A percentile compares a stretch with the other conserved stretches of the same genome.
Evolutionary conservation across 768 basidiomycete genomes (phyloP).

Genomic region (Leccinum longicurvipes): DNA sequence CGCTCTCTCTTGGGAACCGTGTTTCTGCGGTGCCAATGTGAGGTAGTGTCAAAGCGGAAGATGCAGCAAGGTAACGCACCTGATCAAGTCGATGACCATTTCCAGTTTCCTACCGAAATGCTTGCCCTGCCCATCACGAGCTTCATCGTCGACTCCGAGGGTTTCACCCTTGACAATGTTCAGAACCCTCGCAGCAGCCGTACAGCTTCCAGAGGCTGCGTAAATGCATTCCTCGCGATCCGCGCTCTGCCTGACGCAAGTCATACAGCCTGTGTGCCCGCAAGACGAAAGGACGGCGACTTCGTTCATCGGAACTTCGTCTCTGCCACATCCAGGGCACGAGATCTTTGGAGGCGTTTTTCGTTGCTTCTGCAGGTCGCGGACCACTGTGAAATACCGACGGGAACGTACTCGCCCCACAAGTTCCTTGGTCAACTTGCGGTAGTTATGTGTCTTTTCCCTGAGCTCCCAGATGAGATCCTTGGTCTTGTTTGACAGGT

Average conservation of each 20-base stretch:
- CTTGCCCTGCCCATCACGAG: conserved; percentile 65
- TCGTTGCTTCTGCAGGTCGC: conserved; percentile 78
- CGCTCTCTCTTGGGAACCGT: conserved; percentile 72
- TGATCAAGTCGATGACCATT: conserved; percentile 70
- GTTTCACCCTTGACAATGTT: conserved; percentile 81
- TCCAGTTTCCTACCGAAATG: conserved; percentile 85
- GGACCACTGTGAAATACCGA: conserved; percentile 89
- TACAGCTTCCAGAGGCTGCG: conserved; percentile 63
- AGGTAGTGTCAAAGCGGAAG: neutral
- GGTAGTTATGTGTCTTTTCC: conserved; percentile 83
- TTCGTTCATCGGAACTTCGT: conserved; percentile 58
- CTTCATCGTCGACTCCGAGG: conserved; percentile 75
- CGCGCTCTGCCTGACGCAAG: conserved; percentile 70
- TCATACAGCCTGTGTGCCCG: conserved; percentile 81
- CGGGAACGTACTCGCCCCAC: conserved; percentile 86
- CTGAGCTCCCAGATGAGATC: conserved; percentile 77
- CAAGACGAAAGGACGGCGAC: conserved; percentile 88
- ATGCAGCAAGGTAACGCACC: conserved; percentile 41
- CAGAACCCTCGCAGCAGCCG: conserved; percentile 73
- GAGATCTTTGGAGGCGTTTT: conserved; percentile 54
- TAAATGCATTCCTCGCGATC: conserved; percentile 81
- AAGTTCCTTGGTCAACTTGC: conserved; percentile 82
- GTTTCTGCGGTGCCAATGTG: conserved; percentile 41
- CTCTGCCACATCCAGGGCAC: conserved; percentile 60
- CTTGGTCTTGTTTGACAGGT: conserved; percentile 51